A percentile compares a stretch with the other conserved stretches of the same genome.
phyloP scores from a whole-genome alignment of 177 flowering plant genomes.

The Telopea speciosissima region DNA sequence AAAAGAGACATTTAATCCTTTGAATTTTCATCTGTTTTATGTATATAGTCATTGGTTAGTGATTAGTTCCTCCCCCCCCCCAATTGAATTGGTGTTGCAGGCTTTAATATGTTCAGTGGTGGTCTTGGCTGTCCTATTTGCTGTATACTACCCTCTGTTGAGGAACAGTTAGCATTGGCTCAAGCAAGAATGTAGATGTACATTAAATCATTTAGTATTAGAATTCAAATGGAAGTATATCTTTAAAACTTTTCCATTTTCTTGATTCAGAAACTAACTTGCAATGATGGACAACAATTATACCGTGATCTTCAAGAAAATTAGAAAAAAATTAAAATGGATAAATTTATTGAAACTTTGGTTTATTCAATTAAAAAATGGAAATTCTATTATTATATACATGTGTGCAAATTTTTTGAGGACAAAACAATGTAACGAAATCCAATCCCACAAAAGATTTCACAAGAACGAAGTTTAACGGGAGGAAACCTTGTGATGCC shows the following conservation, averaged over 20 bases:
- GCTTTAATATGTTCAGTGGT: constrained; percentile 29
- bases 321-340: too few relatives aligned
- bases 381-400: too few relatives aligned
- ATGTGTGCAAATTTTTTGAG: too few relatives aligned
- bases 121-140: constrained; percentile 20
- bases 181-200: not conserved
- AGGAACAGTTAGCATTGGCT: not conserved
- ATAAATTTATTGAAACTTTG: too few relatives aligned
- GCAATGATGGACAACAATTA: too few relatives aligned
- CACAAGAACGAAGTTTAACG: too few relatives aligned
- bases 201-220: not conserved
- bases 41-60: not conserved
- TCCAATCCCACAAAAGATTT: too few relatives aligned
- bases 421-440: too few relatives aligned
- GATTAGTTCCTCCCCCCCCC: not conserved
- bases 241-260: not conserved
- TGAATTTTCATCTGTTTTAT: not conserved
- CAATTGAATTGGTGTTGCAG: constrained; percentile 17
- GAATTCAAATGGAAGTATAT: not conserved
- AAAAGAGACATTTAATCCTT: not conserved
- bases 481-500: too few relatives aligned
- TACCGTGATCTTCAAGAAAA: too few relatives aligned
- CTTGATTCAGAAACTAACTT: not conserved
- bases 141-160: constrained; percentile 6
- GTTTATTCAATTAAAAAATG: too few relatives aligned